Evolutionary conservation across 2,329 filamentous ascomycete species (phyloP), one percentile per base, ranked within the genome.

Genomic region (Trichophyton verrucosum): DNA sequence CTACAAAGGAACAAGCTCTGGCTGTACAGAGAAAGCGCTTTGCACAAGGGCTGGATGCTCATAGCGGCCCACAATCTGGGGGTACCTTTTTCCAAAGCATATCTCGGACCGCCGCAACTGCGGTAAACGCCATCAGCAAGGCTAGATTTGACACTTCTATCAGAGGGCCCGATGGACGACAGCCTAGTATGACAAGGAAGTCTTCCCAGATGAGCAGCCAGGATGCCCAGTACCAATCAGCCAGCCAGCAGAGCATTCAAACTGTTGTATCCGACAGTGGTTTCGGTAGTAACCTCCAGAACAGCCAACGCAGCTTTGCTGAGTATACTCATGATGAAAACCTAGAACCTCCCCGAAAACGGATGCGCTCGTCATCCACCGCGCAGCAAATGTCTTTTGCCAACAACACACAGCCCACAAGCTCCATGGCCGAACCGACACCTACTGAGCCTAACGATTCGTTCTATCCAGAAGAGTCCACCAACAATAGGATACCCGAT

Each of bases 1-100:
- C 94, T 0, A 99, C 94, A 42, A 99, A 99, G 75, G 94, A 97
- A 74, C 94, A 97, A 74, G 94, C 94, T 63, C 96, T 97, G 91
- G 94, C 94, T 9, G 92, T 92, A 3, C 87, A 91, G 75, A 80
- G 94, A 66, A 97, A 99, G 74, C 84, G 92, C 65, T 84, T 96
- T 75, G 97, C 96, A 75, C 95, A 87, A 66, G 83, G 81, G 53
- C 79, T 83, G 59, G 89, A 95, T 61, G 84, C 81, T 57, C 82
- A 90, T 57, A 84, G 83, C 67, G 84, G 82, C 59, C 78, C 81
- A 64, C 75, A 69, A 67, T 85, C 79, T 17, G 85, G 88, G 55
- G 91, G 91, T 17, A 96, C 94, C 1, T 96, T 96, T 72, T 97
- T 99, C 78, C 91, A 91, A 71, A 96, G 95, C 70, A 97, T 99